Evolutionary conservation across 129 eudicot species (phyloP), one percentile per base, ranked within the genome.

Genomic region (Escallonia rubra): DNA sequence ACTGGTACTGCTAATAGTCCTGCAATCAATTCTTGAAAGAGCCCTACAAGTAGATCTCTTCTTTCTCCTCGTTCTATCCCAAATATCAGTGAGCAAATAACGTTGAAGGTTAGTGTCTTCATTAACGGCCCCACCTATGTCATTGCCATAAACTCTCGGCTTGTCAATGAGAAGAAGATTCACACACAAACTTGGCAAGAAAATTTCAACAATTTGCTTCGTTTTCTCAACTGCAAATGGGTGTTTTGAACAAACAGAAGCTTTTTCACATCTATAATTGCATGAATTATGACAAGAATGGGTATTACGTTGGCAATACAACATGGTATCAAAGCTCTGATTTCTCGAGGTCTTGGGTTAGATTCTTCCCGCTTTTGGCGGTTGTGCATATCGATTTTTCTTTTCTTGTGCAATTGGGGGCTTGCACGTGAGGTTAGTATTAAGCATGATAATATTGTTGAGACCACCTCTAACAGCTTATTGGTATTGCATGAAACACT

Each of bases 21-120:
- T 47, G 60, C 42, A 3, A 81, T 43, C 71, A 73, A 58, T 23
- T 64, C 56, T 65, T 81, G 68, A 23, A 76, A 81, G 47, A 54
- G 58, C 4, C 74, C 65, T 73, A 81, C 59, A 23, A 69, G 12
- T 43, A 68, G 65, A 13, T 81, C 68, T 72, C 82, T 73, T 76
- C 57, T 69, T 40, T 74, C 63, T 49, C 86, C 82, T 72, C 64
- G 67, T 59, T 72, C 82, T 10, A 81, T 81, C 58, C 86, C 80
- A 39, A 81, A 72, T 39, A 74, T 63, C 58, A 77, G 74, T 0
- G 82, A 68, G 41, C 82, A 81, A 46, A 81, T 81, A 14, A 81
- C 47, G 45, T 81, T 76, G 63, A 81, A 81, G 40, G 82, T 81
- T 66, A 81, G 66, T 38, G 69, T 73, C 71, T 73, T 77, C 41